Evolutionary conservation across 1,139 yeast genomes (phyloP), one percentile per base, ranked within the genome.

Genomic region (Suhomyces panamericanus): DNA sequence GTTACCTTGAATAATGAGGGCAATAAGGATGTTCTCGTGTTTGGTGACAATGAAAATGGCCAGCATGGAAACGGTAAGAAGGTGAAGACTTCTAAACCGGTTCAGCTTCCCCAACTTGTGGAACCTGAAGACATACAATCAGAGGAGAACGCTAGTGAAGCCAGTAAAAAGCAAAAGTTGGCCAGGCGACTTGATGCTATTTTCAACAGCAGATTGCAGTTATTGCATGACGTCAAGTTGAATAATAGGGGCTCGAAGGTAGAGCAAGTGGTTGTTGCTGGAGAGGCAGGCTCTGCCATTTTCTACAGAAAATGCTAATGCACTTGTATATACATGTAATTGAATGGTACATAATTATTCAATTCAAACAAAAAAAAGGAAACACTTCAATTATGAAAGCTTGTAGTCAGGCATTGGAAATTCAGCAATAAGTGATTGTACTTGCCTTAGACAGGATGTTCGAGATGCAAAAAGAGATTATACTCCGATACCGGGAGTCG

Each of bases 31-130:
- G 85, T 89, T 16, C 63, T 86, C 38, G 77, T 73, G 3, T 88
- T 96, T 87, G 99, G 99, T 15, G 85, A 83, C 37, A 91, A 90
- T 60, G 86, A 83, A 55, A 70, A 54, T 53, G 96, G 95, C 17
- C 96, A 91, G 66, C 74, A 87, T 40, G 97, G 96, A 15, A 89
- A 83, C 57, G 96, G 96, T 17, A 86, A 84, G 58, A 70, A 75
- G 32, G 75, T 77, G 48, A 84, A 85, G 60, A 64, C 75, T 13
- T 69, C 83, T 30, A 75, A 73, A 52, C 96, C 96, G 1, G 46
- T 60, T 0, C 62, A 67, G 12, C 59, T 81, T 35, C 88, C 88
- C 4, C 69, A 75, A 32, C 61, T 86, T 24, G 56, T 85, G 10
- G 87, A 83, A 57, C 88, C 89, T 2, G 55, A 57, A 30, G 77